Evolutionary conservation across 306 rosid species (phyloP), one percentile per base, ranked within the genome.

Genomic region (Pterocarpus santalinus): DNA sequence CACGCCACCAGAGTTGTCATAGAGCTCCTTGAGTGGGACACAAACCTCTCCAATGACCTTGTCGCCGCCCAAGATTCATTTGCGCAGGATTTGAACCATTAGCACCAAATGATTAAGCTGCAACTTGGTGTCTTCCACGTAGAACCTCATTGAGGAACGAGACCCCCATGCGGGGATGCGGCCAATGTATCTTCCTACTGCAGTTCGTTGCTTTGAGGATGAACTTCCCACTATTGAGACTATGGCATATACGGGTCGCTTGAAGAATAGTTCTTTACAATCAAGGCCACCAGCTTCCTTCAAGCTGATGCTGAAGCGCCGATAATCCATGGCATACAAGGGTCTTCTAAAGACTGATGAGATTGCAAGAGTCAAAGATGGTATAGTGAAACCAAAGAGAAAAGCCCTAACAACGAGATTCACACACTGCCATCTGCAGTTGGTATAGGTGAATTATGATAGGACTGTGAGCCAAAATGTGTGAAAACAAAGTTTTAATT

Each of bases 101-200:
- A 78, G 36, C 46, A 72, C 69, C 78, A 72, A 13, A 7, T 68
- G 39, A 56, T 78, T 64, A 9, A 17, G 52, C 3, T 65, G 53
- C 43, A 77, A 16, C 62, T 71, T 56, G 3, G 83, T 33, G 8
- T 72, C 75, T n/a, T 82, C 61, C 9, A 71, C n/a, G 52, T 82
- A 69, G 56, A 82, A 82, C 53, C 78, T 69, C 85, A 76, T 69
- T 0, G 75, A 28, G 34, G 41, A 72, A 56, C 43, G 39, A 74
- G 32, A 0, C 28, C 74, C 60, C 69, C 64, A 77, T 7, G n/a
- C 39, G 38, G 72, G 56, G 13, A 5, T 53, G 0, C 14, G 57
- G 13, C 69, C 74, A 0, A 0, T 2, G 22, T 35, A 34, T 47
- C 65, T 73, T 56, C 32, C 86, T 1, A 34, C 13, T 1, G 57